These are phyloP conservation scores for Umbelopsis sp. DNA, from an alignment of 371 early-diverging fungal species.

Conservation along the genomic window DNA sequence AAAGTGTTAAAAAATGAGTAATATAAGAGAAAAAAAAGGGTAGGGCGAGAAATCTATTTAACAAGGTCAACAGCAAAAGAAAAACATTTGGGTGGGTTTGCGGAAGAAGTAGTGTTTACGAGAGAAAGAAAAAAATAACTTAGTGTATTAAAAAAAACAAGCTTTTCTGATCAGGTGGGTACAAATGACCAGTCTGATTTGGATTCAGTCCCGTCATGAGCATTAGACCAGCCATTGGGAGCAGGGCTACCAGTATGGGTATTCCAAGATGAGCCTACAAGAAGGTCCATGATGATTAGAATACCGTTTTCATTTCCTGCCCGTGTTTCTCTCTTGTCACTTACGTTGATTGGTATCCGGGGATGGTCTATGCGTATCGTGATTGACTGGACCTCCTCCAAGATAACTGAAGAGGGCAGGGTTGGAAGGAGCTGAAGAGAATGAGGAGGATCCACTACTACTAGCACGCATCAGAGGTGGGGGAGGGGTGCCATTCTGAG, in stretches of 20 bases:
- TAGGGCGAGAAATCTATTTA: not conserved
- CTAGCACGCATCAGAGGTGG: slow-evolving; percentile 12
- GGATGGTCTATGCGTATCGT: slow-evolving; percentile 3
- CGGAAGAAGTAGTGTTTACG: no score
- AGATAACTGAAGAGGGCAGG: slow-evolving; percentile 16
- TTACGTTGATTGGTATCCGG: slow-evolving; percentile 18
- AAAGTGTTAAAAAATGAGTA: not conserved
- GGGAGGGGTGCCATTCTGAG: slow-evolving; percentile 7
- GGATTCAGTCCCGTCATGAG: slow-evolving; percentile 4
- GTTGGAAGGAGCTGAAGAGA: slow-evolving; percentile 4
- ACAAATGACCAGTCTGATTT: slow-evolving; percentile 10
- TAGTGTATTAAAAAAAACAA: not conserved
- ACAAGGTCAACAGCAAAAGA: no score
- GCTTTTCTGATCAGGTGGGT: not conserved
- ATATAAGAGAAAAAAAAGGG: not conserved
- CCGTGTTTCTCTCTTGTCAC: not conserved
- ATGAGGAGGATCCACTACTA: slow-evolving; percentile 10
- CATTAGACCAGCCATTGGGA: slow-evolving; percentile 1
- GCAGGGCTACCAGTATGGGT: slow-evolving; percentile 3
- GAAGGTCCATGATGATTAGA: not conserved
- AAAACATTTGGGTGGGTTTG: no score
- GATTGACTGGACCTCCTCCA: slow-evolving; percentile 10
- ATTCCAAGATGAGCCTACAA: slow-evolving; percentile 17
- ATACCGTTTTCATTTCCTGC: not conserved
- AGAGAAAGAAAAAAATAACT: not conserved